Evolutionary conservation across 441 rosid genomes (phyloP), one percentile per base, ranked within the genome.

Genomic region (Isatis lusitanica): DNA sequence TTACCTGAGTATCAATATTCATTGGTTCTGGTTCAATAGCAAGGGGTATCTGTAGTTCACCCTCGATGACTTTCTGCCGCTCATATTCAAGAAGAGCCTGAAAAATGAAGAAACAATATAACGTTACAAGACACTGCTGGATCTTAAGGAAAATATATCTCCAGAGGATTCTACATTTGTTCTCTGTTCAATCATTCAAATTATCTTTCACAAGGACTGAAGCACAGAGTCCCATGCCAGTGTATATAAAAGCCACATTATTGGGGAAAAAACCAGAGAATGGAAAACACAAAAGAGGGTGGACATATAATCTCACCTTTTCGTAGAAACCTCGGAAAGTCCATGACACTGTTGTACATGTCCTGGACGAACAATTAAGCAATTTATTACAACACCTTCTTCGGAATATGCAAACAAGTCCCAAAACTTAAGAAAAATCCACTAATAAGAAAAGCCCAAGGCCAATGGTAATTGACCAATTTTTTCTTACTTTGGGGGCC

Each of bases 271-370:
- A 68, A 24, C 13, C 50, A 42, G 68, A 71, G 42, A 42, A 36
- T 24, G 28, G 5, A 47, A 53, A 57, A 4, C 26, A 33, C 1
- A 35, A 33, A 63, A 38, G 56, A 11, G 52, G 57, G 51, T 63
- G 39, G 39, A 39, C 26, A 43, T 31, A 46, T 21, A 39, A 53
- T 78, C 73, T 79, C 61, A 86, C 92, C 92, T 89, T 89, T 81
- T 89, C 90, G 66, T 89, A 89, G 62, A 89, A 89, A 73, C 88
- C 90, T 33, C 92, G 85, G 71, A 89, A 89, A 56, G 90, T 89
- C 94, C 94, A 89, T 53, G 94, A 89, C 42, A 89, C 94, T 8
- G 90, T 89, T 28, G 94, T 89, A 76, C 94, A 89, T 64, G 92
- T 89, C 83, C 92, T 89, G 85, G 66, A 76, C 48, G 83, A 63